These are phyloP conservation scores for Sonneratia alba DNA, from an alignment of 345 rosid genomes.

Conservation along the genomic window DNA sequence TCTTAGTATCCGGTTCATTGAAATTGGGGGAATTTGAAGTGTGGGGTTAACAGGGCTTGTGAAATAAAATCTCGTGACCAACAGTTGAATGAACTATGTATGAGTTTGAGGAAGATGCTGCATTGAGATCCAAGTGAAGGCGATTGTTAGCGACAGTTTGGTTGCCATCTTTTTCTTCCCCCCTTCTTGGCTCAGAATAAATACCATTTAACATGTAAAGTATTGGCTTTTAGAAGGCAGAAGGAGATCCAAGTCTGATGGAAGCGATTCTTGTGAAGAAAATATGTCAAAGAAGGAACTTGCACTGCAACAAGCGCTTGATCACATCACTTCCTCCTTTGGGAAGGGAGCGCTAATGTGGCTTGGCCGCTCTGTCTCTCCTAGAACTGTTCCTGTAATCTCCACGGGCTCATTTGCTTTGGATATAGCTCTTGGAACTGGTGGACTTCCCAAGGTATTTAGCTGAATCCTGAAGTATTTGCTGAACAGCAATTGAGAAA, in stretches of 20 bases:
- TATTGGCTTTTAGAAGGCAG: slow-evolving; percentile 36
- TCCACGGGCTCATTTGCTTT: slow-evolving; percentile 89
- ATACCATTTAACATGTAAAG: background rate
- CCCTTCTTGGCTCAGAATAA: background rate
- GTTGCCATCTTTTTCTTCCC: background rate
- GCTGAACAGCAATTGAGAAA: background rate
- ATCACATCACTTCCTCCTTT: slow-evolving; percentile 68
- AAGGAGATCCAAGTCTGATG: slow-evolving; percentile 62
- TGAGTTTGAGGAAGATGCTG: background rate
- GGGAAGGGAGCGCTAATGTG: slow-evolving; percentile 96
- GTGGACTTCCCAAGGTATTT: slow-evolving; percentile 95
- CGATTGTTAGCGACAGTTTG: background rate
- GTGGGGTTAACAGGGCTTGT: too few species aligned
- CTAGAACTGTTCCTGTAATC: slow-evolving; percentile 63
- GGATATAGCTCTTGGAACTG: slow-evolving; percentile 74
- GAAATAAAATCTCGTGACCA: too few species aligned
- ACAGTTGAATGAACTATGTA: background rate
- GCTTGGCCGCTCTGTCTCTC: slow-evolving; percentile 64
- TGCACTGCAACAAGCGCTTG: slow-evolving; percentile 80
- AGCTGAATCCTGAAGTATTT: background rate
- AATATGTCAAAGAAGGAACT: slow-evolving; percentile 73
- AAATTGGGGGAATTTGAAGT: background rate
- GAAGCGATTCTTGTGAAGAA: slow-evolving; percentile 61
- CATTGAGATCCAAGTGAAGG: background rate
- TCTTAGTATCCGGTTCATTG: background rate